phyloP scores from a whole-genome alignment of 805 yeast genomes.

The Candida tammaniensis region DNA sequence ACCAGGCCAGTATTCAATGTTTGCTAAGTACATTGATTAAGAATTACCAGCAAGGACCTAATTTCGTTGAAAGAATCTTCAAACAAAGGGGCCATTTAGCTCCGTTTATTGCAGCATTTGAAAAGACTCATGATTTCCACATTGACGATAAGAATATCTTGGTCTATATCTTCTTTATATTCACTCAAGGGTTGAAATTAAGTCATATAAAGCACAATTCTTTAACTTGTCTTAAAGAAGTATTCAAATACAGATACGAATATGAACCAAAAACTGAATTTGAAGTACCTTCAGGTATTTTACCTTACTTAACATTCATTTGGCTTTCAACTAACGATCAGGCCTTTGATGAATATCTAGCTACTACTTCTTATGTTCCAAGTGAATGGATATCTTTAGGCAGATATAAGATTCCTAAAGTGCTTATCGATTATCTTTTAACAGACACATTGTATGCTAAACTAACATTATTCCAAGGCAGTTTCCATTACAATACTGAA shows the following conservation, averaged over 20 bases:
- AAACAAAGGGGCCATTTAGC: slow-evolving; percentile 38
- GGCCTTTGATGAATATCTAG: slow-evolving; percentile 21
- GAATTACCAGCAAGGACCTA: slow-evolving; percentile 19
- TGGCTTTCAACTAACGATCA: slow-evolving; percentile 27
- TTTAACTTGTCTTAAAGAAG: slow-evolving; percentile 38
- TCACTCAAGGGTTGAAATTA: slow-evolving; percentile 56
- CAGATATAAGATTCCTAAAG: slow-evolving; percentile 24
- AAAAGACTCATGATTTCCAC: slow-evolving; percentile 34
- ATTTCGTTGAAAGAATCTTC: slow-evolving; percentile 25
- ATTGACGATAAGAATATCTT: slow-evolving; percentile 50
- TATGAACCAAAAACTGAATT: slow-evolving; percentile 19
- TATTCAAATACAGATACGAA: slow-evolving; percentile 42
- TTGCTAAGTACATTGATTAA: slow-evolving; percentile 26
- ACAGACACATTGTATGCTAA: slow-evolving; percentile 18
- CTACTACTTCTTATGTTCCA: slow-evolving; percentile 19
- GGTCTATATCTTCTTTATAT: slow-evolving; percentile 43
- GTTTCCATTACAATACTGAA: slow-evolving; percentile 27
- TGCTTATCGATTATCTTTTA: slow-evolving; percentile 24
- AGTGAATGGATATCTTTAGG: slow-evolving; percentile 13
- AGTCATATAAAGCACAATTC: slow-evolving; percentile 56
- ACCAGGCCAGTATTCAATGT: slow-evolving; percentile 32
- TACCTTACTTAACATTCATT: slow-evolving; percentile 30
- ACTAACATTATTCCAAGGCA: slow-evolving; percentile 26
- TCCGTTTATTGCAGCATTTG: slow-evolving; percentile 40
- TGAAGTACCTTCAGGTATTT: slow-evolving; percentile 11